Base-by-base conservation (phyloP, 2,329 filamentous ascomycete genomes). In the Phaeophleospora eucalypticola region DNA sequence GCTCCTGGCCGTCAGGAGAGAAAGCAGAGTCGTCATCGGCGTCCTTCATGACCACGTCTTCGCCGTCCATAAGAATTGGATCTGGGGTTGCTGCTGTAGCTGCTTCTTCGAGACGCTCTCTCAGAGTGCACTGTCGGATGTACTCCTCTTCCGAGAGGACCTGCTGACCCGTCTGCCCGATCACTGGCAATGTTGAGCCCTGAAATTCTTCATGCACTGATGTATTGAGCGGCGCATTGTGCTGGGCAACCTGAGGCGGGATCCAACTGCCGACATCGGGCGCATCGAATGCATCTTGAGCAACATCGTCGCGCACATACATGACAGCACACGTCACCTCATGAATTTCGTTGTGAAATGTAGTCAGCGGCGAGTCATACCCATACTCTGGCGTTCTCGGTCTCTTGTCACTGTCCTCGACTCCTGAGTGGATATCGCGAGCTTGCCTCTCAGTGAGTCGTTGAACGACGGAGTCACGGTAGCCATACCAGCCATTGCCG, bases 401-500 rank as follows among this genome's bases (percentile, higher is more conserved):
- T 15, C 29, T 16, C 15, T 8, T 45, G 12, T 21, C 21, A 21
- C 29, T 29, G 4, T 46, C 36, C 9, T 51, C 44, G 20, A 43
- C n/a, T 3, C 60, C 60, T 36, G 55, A 56, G 41, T 61, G 58
- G 14, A 72, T 69, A 18, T 79, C 50, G 27, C 59, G 59, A 14
- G 78, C 79, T 48, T 78, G 74, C 52, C 76, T 78, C 32, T 71
- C 71, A 0, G 80, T 82, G 48, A 82, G 63, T 36, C 78, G 78
- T 42, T 72, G 73, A 24, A 83, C 78, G 45, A 65, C 66, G 37
- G 71, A 73, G 52, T 59, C 54, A 24, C 78, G 73, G 53, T 82
- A 83, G 27, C 72, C 74, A 45, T 83, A 76, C 81, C 81, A 84
- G 37, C 72, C 75, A 7, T 73, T 71, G 8, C 71, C 73, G 4